These are phyloP conservation scores for Helichrysum umbraculigerum DNA, from an alignment of 129 eudicot species.

Conservation along the genomic window DNA sequence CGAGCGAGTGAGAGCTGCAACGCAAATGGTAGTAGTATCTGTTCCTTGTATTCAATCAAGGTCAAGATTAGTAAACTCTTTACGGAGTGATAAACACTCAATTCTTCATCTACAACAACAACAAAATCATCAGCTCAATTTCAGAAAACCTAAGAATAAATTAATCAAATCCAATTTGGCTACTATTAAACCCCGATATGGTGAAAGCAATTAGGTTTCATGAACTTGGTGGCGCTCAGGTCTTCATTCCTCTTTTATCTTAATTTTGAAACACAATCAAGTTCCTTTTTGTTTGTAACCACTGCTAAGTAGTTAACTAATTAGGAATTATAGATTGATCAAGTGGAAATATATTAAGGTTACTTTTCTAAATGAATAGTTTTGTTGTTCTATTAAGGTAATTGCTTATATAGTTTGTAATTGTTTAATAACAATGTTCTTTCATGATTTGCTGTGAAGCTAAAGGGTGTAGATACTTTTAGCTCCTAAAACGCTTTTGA, in stretches of 20 bases:
- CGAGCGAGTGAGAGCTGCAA: too few species aligned
- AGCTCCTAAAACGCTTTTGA: too few species aligned
- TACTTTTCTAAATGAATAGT: too few species aligned
- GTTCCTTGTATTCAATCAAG: too few species aligned
- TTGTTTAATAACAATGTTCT: too few species aligned
- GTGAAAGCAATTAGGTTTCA: conserved; percentile 82
- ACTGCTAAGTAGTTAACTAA: neutral
- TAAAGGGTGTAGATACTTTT: too few species aligned
- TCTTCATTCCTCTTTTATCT: conserved; percentile 25
- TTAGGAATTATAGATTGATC: conserved; percentile 15
- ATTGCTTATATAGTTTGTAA: too few species aligned
- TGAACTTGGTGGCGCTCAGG: conserved; percentile 78
- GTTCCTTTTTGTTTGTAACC: neutral
- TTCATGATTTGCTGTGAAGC: too few species aligned
- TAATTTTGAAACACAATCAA: neutral
- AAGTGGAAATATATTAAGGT: conserved; percentile 5
- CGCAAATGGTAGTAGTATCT: too few species aligned
- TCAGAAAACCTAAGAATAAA: conserved; percentile 1
- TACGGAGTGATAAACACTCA: neutral
- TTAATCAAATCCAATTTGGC: conserved; percentile 7
- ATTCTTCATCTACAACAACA: neutral
- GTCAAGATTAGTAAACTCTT: conserved; percentile 18
- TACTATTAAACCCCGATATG: conserved; percentile 43
- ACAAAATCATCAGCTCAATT: conserved; percentile 14
- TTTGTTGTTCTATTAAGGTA: too few species aligned